Evolutionary conservation across 495 filamentous ascomycete species (phyloP).

Genomic region (Baudoinia panamericana): DNA sequence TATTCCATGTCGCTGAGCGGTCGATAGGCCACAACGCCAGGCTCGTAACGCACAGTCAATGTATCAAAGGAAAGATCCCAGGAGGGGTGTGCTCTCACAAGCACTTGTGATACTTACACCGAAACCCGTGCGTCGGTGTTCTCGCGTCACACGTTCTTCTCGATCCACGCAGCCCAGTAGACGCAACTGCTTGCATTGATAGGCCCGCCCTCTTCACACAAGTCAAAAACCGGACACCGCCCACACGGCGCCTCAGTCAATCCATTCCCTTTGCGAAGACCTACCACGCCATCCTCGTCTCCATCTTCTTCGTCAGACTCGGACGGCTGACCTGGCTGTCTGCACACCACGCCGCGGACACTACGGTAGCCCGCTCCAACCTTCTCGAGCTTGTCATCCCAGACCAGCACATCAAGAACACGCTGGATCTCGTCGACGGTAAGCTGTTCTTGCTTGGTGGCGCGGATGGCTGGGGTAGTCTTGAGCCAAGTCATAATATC

Average conservation of each 20-base stretch:
- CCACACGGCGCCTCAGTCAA: slow-evolving; percentile 86
- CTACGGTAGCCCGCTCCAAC: slow-evolving; percentile 22
- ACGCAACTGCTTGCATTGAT: slow-evolving; percentile 82
- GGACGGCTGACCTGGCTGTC: slow-evolving; percentile 31
- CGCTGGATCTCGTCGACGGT: slow-evolving; percentile 61
- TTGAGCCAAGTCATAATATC: slow-evolving; percentile 62
- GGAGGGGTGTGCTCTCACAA: too few relatives aligned
- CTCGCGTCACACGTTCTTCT: background rate
- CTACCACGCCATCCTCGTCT: slow-evolving; percentile 32
- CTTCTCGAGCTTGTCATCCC: slow-evolving; percentile 60
- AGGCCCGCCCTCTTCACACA: slow-evolving; percentile 77
- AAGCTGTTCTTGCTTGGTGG: slow-evolving; percentile 44
- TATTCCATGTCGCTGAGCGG: too few relatives aligned
- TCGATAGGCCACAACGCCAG: too few relatives aligned
- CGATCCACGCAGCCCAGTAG: slow-evolving; percentile 40
- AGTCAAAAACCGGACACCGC: slow-evolving; percentile 80
- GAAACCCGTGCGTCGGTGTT: too few relatives aligned
- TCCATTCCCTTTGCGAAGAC: slow-evolving; percentile 44
- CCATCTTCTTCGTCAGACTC: slow-evolving; percentile 35
- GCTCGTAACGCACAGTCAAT: too few relatives aligned
- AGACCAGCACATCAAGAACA: slow-evolving; percentile 72
- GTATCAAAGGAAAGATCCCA: too few relatives aligned
- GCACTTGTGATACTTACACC: too few relatives aligned
- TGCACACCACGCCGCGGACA: slow-evolving; percentile 30
- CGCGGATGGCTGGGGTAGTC: slow-evolving; percentile 38